These are phyloP conservation scores for Shiraia sp. DNA, from an alignment of 2,329 filamentous ascomycete genomes.

Conservation along the genomic window DNA sequence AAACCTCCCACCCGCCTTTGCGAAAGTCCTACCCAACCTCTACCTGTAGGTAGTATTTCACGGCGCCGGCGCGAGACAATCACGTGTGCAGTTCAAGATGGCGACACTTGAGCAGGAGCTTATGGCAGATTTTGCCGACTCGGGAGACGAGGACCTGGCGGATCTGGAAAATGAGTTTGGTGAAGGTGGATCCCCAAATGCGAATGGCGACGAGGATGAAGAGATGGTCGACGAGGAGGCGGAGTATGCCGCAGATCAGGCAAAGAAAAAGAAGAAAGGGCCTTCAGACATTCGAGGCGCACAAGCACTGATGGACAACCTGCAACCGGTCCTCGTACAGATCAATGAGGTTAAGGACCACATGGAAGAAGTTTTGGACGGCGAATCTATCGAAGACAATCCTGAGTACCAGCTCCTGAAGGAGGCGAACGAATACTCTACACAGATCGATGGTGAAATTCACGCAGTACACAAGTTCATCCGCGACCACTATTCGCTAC, in stretches of 20 bases:
- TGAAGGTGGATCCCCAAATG: conserved; percentile 32
- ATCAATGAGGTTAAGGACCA: conserved; percentile 55
- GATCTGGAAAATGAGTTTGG: conserved; percentile 43
- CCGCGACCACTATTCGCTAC: conserved; percentile 89
- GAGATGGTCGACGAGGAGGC: conserved; percentile 66
- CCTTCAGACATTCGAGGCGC: conserved; percentile 73
- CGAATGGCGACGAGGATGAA: conserved; percentile 63
- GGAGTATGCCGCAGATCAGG: conserved; percentile 53
- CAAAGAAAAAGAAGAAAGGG: conserved; percentile 71
- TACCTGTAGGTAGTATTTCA: conserved; percentile 6
- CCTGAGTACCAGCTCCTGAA: conserved; percentile 88
- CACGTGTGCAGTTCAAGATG: conserved; percentile 51
- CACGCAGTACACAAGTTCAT: conserved; percentile 95
- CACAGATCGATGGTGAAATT: conserved; percentile 90
- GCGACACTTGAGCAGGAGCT: conserved; percentile 92
- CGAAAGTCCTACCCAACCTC: conserved; percentile 6
- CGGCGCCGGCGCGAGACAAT: conserved; percentile 6
- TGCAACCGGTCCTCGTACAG: conserved; percentile 78
- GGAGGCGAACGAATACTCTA: conserved; percentile 86
- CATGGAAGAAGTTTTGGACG: conserved; percentile 73
- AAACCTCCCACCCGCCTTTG: conserved; percentile 27
- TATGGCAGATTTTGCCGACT: conserved; percentile 87
- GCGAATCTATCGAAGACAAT: conserved; percentile 82
- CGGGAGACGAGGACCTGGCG: conserved; percentile 61
- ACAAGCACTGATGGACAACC: conserved; percentile 76